Base-by-base conservation (phyloP, 2,329 filamentous ascomycete species). In the Paraconiothyrium sp. region DNA sequence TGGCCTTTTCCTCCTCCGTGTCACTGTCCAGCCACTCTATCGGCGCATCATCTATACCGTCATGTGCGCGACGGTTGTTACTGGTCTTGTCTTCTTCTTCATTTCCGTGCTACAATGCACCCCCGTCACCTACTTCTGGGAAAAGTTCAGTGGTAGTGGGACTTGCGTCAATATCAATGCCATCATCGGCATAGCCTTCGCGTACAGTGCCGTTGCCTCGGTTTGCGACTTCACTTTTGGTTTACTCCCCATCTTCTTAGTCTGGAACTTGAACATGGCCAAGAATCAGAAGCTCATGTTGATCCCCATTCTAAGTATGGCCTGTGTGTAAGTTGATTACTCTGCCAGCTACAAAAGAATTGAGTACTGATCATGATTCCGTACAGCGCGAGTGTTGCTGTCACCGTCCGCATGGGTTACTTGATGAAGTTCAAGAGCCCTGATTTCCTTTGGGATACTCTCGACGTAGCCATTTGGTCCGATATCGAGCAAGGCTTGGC, bases 251-350 rank as follows among this genome's bases (percentile, higher is more conserved):
- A 78, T 85, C 7, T 79, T 80, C 13, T 80, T 87, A 43, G 75
- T 87, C 0, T 85, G 84, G 82, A 74, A 81, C 22, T 76, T 86
- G 39, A 80, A 83, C 60, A 83, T 87, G 74, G 82, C 81, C 46
- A 71, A 71, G 43, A 76, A 78, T 41, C 83, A 81, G 3, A 86
- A 85, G 66, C 56, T 81, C 6, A 75, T 81, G 16, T 77, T 87
- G 32, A 80, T 79, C 4, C 66, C 80, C 2, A 79, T 88, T 51
- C 70, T 87, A 2, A 79, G 82, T 44, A 81, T 86, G 74, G 85
- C 81, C 13, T 79, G 84, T 61, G 70, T 86, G 83, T 85, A 73
- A 70, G 77, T 73, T 24, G 7, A n/a, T 13, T 9, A 11, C 16
- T 16, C 13, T n/a, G 2, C 24, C 10, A n/a, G 9, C 10, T 14